These are phyloP conservation scores for Globisporangium solare DNA, from an alignment of 352 stramenopile genomes.

Conservation along the genomic window DNA sequence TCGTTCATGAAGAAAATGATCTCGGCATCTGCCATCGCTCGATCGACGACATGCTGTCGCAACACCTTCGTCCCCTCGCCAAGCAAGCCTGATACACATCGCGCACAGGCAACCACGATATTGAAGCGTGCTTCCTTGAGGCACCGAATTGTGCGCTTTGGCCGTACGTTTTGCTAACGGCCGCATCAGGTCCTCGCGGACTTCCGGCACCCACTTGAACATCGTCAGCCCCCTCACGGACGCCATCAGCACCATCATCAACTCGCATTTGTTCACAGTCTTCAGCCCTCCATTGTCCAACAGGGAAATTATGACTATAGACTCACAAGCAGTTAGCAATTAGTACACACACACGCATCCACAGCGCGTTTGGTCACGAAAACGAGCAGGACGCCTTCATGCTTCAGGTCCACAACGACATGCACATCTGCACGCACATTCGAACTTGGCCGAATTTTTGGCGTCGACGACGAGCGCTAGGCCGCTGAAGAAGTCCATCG, in stretches of 20 bases:
- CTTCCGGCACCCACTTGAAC: slow-evolving; percentile 36
- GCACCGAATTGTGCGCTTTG: neutral
- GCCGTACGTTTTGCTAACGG: slow-evolving; percentile 43
- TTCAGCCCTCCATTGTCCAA: slow-evolving; percentile 59
- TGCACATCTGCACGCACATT: slow-evolving; percentile 29
- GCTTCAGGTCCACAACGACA: neutral
- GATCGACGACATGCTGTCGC: slow-evolving; percentile 37
- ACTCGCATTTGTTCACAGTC: slow-evolving; percentile 54
- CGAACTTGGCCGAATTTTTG: slow-evolving; percentile 64
- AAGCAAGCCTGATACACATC: slow-evolving; percentile 44
- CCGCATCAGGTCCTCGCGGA: slow-evolving; percentile 28
- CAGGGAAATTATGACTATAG: slow-evolving; percentile 47
- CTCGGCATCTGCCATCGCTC: slow-evolving; percentile 58
- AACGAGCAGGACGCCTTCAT: too few relatives aligned
- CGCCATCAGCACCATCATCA: slow-evolving; percentile 50
- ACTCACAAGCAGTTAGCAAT: slow-evolving; percentile 2
- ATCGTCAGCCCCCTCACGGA: slow-evolving; percentile 42
- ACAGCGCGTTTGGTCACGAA: neutral
- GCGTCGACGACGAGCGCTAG: slow-evolving; percentile 50
- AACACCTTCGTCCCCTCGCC: slow-evolving; percentile 36
- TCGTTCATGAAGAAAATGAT: slow-evolving; percentile 80
- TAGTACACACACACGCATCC: neutral
- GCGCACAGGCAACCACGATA: neutral
- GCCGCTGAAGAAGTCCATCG: slow-evolving; percentile 59
- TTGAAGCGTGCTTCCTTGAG: neutral